A percentile compares a stretch with the other conserved stretches of the same genome.
Evolutionary conservation across 1,139 yeast genomes (phyloP).

Genomic region (Pichia sp.): DNA sequence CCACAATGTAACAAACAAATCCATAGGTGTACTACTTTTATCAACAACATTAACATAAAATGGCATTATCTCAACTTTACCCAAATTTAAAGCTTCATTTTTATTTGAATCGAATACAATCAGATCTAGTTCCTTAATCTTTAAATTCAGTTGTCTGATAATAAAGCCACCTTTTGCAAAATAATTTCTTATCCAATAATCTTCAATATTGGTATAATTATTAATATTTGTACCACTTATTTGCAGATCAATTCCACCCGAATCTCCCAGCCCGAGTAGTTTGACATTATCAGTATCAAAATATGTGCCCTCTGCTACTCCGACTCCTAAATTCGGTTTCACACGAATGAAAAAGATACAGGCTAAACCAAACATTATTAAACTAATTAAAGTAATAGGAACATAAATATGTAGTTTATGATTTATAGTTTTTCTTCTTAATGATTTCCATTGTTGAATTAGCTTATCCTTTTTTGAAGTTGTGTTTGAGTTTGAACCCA

Average conservation of each 20-base stretch:
- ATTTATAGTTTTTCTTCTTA: conserved; percentile 8
- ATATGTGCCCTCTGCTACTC: conserved; percentile 28
- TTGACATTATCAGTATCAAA: conserved; percentile 29
- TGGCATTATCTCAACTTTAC: conserved; percentile 24
- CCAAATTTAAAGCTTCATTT: conserved; percentile 22
- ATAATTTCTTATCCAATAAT: conserved; percentile 21
- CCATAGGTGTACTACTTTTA: conserved; percentile 23
- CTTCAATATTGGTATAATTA: conserved; percentile 29
- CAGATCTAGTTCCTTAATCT: conserved; percentile 24
- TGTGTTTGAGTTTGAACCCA: conserved; percentile 1
- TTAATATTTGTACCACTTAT: conserved; percentile 28
- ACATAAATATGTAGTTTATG: conserved; percentile 21
- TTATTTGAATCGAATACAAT: conserved; percentile 16
- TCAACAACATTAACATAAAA: conserved; percentile 26
- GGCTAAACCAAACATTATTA: conserved; percentile 11
- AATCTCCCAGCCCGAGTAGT: conserved; percentile 27
- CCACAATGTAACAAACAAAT: conserved; percentile 25
- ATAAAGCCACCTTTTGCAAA: conserved; percentile 29
- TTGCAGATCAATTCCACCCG: conserved; percentile 28
- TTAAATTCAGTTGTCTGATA: conserved; percentile 22
- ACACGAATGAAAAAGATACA: conserved; percentile 20
- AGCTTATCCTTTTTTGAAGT: not conserved
- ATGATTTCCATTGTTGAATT: conserved; percentile 2
- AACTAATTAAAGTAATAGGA: conserved; percentile 13
- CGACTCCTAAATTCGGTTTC: conserved; percentile 28